A percentile compares a stretch with the other conserved stretches of the same genome.
These are phyloP conservation scores for Schizothecium vesticola DNA, from an alignment of 495 filamentous ascomycete genomes.

Conservation along the genomic window DNA sequence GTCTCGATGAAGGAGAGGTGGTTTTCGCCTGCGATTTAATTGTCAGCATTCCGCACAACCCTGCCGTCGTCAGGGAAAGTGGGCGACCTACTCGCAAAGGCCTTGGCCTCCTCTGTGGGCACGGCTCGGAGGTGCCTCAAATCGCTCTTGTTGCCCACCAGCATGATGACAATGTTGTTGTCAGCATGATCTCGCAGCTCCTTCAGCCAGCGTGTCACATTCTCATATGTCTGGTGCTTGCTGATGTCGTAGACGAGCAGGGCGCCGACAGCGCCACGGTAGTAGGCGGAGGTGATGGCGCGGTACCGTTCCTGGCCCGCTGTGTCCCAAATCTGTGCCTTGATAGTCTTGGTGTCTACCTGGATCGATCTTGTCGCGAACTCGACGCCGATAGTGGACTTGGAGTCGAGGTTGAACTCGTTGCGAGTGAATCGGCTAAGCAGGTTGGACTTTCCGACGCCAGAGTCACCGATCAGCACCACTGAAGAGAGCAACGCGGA, in stretches of 20 bases:
- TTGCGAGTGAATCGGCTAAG: constrained; percentile 99
- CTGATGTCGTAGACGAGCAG: constrained; percentile 99
- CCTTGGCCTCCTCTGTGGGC: constrained; percentile 96
- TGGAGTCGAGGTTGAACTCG: constrained; percentile 99
- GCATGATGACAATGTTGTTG: constrained; percentile 99
- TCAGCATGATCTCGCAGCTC: constrained; percentile 97
- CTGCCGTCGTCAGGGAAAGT: background rate
- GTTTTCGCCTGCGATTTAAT: constrained; percentile 65
- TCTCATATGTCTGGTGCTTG: constrained; percentile 99
- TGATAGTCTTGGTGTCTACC: constrained; percentile 99
- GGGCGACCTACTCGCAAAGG: constrained; percentile 79
- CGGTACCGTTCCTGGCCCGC: constrained; percentile 98
- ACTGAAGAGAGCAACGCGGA: constrained; percentile 51
- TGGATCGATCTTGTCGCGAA: constrained; percentile 98
- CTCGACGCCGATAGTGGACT: constrained; percentile 99
- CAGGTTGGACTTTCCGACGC: constrained; percentile 99
- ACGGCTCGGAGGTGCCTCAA: constrained; percentile 96
- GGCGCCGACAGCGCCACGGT: constrained; percentile 93
- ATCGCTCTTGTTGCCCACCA: constrained; percentile 99
- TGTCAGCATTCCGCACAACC: constrained; percentile 11
- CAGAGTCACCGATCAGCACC: constrained; percentile 97
- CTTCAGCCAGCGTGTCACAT: constrained; percentile 98
- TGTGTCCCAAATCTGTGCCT: constrained; percentile 99
- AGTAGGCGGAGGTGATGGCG: constrained; percentile 98
- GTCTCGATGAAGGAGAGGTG: constrained; percentile 98